phyloP scores from a whole-genome alignment of 2,329 filamentous ascomycete species.

The Cladorrhinum sp. region DNA sequence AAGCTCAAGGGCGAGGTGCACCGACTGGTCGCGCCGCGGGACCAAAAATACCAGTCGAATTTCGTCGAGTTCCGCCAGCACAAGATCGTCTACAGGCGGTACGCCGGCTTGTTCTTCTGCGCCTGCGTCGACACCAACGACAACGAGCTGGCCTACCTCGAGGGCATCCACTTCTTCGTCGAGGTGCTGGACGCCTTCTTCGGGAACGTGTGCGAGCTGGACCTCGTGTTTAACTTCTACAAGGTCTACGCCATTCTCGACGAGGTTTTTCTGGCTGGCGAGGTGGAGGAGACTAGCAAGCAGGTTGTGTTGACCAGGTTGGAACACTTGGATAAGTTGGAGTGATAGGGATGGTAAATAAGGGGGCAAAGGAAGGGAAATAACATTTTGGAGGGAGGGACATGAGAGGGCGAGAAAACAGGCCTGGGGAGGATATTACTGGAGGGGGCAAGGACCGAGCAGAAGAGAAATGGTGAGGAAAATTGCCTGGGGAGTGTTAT shows the following conservation, averaged over 20 bases:
- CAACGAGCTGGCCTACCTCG: slow-evolving; percentile 93
- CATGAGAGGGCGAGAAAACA: not conserved
- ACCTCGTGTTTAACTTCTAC: slow-evolving; percentile 80
- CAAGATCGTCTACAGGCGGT: slow-evolving; percentile 96
- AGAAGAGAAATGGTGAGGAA: no score
- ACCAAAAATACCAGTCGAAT: slow-evolving; percentile 99
- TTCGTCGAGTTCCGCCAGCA: slow-evolving; percentile 96
- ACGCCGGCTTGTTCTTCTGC: slow-evolving; percentile 98
- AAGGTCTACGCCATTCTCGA: slow-evolving; percentile 97
- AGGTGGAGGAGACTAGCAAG: slow-evolving; percentile 98
- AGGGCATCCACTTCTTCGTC: slow-evolving; percentile 99
- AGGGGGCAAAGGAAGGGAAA: no score
- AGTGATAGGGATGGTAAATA: slow-evolving; percentile 49
- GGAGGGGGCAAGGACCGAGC: no score
- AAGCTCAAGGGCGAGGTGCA: slow-evolving; percentile 99
- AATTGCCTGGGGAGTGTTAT: no score
- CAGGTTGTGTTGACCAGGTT: slow-evolving; percentile 92
- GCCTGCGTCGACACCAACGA: slow-evolving; percentile 98
- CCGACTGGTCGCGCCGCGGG: slow-evolving; percentile 92
- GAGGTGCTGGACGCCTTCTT: slow-evolving; percentile 99
- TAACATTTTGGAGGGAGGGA: no score
- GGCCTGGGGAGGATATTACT: not conserved
- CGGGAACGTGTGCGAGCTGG: slow-evolving; percentile 97
- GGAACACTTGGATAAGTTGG: slow-evolving; percentile 94
- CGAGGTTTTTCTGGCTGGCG: slow-evolving; percentile 94